These are phyloP conservation scores for Phytophthora colocasiae DNA, from an alignment of 352 stramenopile genomes.

Conservation along the genomic window DNA sequence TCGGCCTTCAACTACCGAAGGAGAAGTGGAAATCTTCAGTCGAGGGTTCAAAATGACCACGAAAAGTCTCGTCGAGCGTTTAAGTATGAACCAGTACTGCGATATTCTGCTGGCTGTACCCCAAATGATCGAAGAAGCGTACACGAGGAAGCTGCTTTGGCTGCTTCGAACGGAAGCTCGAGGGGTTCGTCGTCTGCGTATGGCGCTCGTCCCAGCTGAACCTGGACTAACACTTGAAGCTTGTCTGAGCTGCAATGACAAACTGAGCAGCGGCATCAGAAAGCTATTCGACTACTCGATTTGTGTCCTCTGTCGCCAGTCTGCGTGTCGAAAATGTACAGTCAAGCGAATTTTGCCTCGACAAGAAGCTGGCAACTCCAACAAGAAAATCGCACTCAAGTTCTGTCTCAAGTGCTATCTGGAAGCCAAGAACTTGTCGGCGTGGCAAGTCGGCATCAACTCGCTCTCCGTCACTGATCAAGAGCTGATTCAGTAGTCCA, in stretches of 20 bases:
- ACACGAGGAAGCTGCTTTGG: constrained; percentile 51
- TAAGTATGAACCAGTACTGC: constrained; percentile 30
- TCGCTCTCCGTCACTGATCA: constrained; percentile 17
- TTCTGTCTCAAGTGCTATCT: constrained; percentile 50
- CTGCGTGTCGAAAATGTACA: constrained; percentile 46
- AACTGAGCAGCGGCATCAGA: constrained; percentile 21
- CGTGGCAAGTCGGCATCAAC: constrained; percentile 39
- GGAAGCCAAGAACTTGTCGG: constrained; percentile 41
- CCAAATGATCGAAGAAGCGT: constrained; percentile 43
- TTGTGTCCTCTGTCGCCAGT: constrained; percentile 56
- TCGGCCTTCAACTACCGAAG: constrained; percentile 21
- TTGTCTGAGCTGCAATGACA: constrained; percentile 24
- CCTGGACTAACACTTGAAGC: constrained; percentile 2
- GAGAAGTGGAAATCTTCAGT: constrained; percentile 46
- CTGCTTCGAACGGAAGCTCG: constrained; percentile 30
- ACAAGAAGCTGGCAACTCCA: constrained; percentile 18
- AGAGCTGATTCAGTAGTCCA: too few relatives aligned
- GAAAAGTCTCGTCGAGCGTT: constrained; percentile 29
- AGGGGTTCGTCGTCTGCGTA: constrained; percentile 1
- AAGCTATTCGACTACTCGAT: constrained; percentile 29
- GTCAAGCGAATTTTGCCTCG: constrained; percentile 38
- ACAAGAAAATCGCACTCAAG: constrained; percentile 28
- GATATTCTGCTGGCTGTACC: constrained; percentile 27
- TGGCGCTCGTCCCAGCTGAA: not conserved
- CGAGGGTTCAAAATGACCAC: constrained; percentile 38